Conservation (phyloP, 2,329 filamentous ascomycete species). For the Cladophialophora exuberans region DNA sequence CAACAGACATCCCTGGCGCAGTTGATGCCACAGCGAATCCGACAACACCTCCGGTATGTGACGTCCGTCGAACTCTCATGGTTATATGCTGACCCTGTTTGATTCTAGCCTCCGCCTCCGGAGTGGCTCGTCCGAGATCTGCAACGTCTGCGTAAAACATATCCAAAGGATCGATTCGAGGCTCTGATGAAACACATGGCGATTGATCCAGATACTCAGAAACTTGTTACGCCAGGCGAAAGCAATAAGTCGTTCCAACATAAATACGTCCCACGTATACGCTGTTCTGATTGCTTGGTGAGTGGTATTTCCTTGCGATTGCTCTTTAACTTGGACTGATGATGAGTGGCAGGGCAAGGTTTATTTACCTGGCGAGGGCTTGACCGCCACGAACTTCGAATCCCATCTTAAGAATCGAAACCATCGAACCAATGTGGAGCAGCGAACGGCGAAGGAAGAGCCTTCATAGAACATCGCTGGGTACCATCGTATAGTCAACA, state of each 20-base stretch:
- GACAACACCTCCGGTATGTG: conserved; percentile 49
- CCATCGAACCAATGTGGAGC: conserved; percentile 74
- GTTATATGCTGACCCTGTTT: conserved; percentile 13
- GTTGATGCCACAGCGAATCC: conserved; percentile 51
- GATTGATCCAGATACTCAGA: conserved; percentile 72
- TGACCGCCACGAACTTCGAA: conserved; percentile 87
- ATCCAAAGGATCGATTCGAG: conserved; percentile 84
- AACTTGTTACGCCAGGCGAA: conserved; percentile 61
- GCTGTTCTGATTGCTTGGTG: conserved; percentile 88
- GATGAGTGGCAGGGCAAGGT: conserved; percentile 45
- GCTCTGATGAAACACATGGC: conserved; percentile 88
- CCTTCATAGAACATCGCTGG: conserved; percentile 1
- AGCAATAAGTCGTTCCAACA: conserved; percentile 66
- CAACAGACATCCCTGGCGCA: conserved; percentile 41
- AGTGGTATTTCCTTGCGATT: not conserved
- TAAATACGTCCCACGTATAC: conserved; percentile 84
- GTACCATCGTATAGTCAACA: not conserved
- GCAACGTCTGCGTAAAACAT: conserved; percentile 67
- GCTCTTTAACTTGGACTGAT: not conserved
- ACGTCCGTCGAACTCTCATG: conserved; percentile 28
- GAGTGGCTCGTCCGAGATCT: conserved; percentile 79
- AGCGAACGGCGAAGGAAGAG: conserved; percentile 43
- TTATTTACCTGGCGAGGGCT: conserved; percentile 86
- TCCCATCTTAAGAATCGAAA: conserved; percentile 84
- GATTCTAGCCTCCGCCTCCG: conserved; percentile 75